These are phyloP conservation scores for Pseudocercospora crystallina DNA, from an alignment of 2,329 filamentous ascomycete genomes.

Conservation along the genomic window DNA sequence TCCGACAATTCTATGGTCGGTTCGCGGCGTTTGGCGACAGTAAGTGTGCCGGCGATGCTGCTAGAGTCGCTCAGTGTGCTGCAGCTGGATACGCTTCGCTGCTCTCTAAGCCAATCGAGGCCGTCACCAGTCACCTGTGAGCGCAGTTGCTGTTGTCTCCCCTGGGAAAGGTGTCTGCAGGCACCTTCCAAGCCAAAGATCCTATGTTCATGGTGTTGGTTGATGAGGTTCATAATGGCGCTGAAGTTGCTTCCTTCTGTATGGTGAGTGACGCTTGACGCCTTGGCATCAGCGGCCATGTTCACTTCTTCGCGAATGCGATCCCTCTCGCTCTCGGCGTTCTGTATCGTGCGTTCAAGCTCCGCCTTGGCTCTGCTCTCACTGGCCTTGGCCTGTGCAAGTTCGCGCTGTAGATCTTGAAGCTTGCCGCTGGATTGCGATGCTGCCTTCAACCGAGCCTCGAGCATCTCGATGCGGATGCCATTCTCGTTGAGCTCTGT, in stretches of 20 bases:
- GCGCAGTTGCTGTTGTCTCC: constrained; percentile 61
- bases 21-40: constrained; percentile 60
- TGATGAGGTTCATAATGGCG: constrained; percentile 71
- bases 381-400: constrained; percentile 32
- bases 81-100: constrained; percentile 54
- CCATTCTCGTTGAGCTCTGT: constrained; percentile 80
- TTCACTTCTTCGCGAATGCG: constrained; percentile 31
- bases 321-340: constrained; percentile 29
- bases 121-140: constrained; percentile 36
- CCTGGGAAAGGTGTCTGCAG: constrained; percentile 57
- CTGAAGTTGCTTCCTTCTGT: constrained; percentile 68
- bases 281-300: constrained; percentile 52
- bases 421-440: constrained; percentile 73
- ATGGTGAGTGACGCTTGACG: constrained; percentile 59
- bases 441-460: constrained; percentile 81
- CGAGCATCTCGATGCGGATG: constrained; percentile 91
- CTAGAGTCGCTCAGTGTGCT: not conserved
- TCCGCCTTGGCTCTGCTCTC: constrained; percentile 58
- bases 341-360: constrained; percentile 25
- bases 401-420: constrained; percentile 57
- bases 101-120: constrained; percentile 49
- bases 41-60: constrained; percentile 51
- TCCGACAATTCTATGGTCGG: constrained; percentile 59
- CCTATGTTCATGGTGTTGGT: constrained; percentile 68
- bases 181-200: constrained; percentile 63